Base-by-base conservation (phyloP, 805 yeast species). In the Candida sphagnicola region DNA sequence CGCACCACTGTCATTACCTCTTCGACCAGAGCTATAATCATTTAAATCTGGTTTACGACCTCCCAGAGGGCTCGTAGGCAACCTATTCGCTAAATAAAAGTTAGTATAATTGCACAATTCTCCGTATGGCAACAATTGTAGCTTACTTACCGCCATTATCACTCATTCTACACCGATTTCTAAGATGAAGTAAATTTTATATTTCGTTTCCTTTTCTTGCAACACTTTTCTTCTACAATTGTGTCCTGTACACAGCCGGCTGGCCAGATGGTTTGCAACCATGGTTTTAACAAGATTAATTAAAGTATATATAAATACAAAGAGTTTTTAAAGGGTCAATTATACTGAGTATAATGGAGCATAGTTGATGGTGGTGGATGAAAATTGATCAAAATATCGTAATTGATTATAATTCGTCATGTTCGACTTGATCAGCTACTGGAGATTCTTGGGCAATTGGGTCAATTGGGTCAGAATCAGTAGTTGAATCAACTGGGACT, bases 351-450 rank as follows among this genome's bases (percentile, higher is more conserved):
- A n/a, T n/a, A n/a, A n/a, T n/a, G n/a, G n/a, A n/a, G n/a, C n/a
- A n/a, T n/a, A n/a, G n/a, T n/a, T n/a, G n/a, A n/a, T n/a, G n/a
- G n/a, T n/a, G n/a, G n/a, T n/a, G n/a, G n/a, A n/a, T n/a, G n/a
- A n/a, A n/a, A n/a, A n/a, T n/a, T n/a, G n/a, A n/a, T n/a, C n/a
- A n/a, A n/a, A n/a, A n/a, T n/a, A n/a, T n/a, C n/a, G n/a, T n/a
- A n/a, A n/a, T n/a, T n/a, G 29, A 26, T 24, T 23, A 33, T 23
- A 33, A 25, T 14, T 39, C 33, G 13, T 40, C 44, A 15, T 44
- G 42, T 39, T 55, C 63, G 33, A 50, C 60, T 30, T 54, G 54
- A 21, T 49, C 56, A 16, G 46, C 24, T 13, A 35, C 41, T 10
- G 33, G 33, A 2, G 32, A 24, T 13, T 34, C 39, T n/a, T 18